Base-by-base conservation (phyloP, 768 basidiomycete genomes). In the Boletus reticuloceps region DNA sequence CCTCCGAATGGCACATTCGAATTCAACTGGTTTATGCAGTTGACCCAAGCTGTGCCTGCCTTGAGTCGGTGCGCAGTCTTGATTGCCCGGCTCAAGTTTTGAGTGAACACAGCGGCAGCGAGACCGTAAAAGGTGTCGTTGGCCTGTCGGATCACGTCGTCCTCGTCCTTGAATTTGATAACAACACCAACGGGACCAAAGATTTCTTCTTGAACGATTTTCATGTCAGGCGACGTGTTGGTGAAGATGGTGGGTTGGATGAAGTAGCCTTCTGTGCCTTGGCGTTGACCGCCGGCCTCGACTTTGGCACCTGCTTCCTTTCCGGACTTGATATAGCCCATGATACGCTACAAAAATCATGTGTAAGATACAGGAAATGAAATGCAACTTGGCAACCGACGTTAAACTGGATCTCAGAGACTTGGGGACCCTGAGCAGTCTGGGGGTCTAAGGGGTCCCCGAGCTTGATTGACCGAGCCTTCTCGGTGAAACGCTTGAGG, bases 51-150 rank as follows among this genome's bases (percentile, higher is more conserved):
- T 6, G 91, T 93, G 34, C 94, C 94, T 6, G 91, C 89, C 64
- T 89, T 81, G 56, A 98, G 75, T 55, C 72, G 78, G 68, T 91
- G 85, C 9, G 91, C 89, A 3, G 85, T 83, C 55, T 75, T 74
- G 51, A 95, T 72, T 0, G 90, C 92, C 27, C 87, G 80, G 60
- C 80, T 83, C 75, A 96, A 72, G 71, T 95, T 79, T 64, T 83
- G 77, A 36, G 89, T 85, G 79, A 94, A 97, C 50, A 98, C 84
- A 9, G 89, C 88, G 3, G 89, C 85, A 14, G 92, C 93, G 43
- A 97, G 82, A 54, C 95, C 95, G 70, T 94, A 96, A 47, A 75
- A 64, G 0, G 90, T 88, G 68, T 96, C 87, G 72, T 99, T 99
- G 27, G 93, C 96, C 65, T 82, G 79, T 45, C 69, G 71, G 61